Evolutionary conservation across 371 early-diverging fungal genomes (phyloP).

Genomic region (Quaeritorhiza haematococci): DNA sequence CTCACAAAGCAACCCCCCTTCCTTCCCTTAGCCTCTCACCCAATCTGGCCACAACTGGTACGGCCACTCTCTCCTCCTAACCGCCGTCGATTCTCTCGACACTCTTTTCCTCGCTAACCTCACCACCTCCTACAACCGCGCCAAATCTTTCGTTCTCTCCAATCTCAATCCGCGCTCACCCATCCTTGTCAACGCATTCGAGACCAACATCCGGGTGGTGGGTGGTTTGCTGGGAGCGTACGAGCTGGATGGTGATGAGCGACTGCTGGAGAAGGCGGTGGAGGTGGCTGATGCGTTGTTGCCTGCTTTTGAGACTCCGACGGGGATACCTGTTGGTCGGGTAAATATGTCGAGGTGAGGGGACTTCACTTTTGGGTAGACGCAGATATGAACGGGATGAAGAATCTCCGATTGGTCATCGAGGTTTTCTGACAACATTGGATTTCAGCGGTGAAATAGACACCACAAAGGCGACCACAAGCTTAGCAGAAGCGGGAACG

Average conservation of each 20-base stretch:
- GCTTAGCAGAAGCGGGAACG: conserved; percentile 29
- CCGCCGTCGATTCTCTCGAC: conserved; percentile 80
- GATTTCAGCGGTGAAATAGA: no score
- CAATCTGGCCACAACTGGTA: conserved; percentile 21
- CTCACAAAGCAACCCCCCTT: no score
- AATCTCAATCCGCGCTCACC: background rate
- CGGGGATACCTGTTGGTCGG: conserved; percentile 50
- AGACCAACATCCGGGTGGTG: conserved; percentile 32
- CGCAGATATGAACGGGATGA: no score
- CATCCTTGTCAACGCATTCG: conserved; percentile 21
- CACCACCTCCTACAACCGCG: conserved; percentile 61
- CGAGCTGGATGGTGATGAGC: conserved; percentile 26
- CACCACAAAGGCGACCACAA: background rate
- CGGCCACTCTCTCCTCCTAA: conserved; percentile 34
- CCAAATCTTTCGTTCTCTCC: conserved; percentile 56
- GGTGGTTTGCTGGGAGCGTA: conserved; percentile 39
- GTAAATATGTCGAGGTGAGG: no score
- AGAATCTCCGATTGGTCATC: no score
- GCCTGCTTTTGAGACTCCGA: conserved; percentile 56
- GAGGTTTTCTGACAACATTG: no score
- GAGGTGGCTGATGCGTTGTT: conserved; percentile 48
- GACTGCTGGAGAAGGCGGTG: conserved; percentile 42
- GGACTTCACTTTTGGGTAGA: no score
- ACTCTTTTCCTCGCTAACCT: conserved; percentile 79
- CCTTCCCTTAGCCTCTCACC: no score